phyloP scores from a whole-genome alignment of 129 eudicot genomes.

The Tanacetum coccineum region DNA sequence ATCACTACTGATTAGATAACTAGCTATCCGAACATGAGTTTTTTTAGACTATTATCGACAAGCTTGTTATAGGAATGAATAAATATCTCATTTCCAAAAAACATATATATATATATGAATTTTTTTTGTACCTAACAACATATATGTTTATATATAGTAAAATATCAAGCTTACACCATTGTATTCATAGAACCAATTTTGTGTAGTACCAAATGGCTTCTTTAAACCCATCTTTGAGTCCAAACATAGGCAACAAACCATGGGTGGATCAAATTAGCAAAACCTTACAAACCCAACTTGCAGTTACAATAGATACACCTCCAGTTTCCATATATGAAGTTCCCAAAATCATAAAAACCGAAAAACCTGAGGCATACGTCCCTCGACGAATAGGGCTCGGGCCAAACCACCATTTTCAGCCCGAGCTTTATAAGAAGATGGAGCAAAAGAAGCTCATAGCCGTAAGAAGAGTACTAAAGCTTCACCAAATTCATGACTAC shows the following conservation, averaged over 20 bases:
- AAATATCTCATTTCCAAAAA: too few relatives aligned
- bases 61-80: too few relatives aligned
- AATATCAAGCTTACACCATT: not conserved
- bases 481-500: not conserved
- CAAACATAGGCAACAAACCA: constrained; percentile 12
- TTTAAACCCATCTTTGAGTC: constrained; percentile 12
- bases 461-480: constrained; percentile 12
- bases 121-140: too few relatives aligned
- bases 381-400: constrained; percentile 37
- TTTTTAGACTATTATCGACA: too few relatives aligned
- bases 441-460: constrained; percentile 28
- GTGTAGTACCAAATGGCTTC: constrained; percentile 12
- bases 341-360: constrained; percentile 15
- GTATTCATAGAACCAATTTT: not conserved
- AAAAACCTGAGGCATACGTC: constrained; percentile 26
- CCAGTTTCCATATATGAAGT: constrained; percentile 23
- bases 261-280: constrained; percentile 22
- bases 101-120: too few relatives aligned
- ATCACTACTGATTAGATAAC: too few relatives aligned
- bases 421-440: constrained; percentile 27
- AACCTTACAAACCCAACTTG: constrained; percentile 16
- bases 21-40: too few relatives aligned
- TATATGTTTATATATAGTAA: too few relatives aligned
- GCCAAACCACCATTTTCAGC: constrained; percentile 37
- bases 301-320: constrained; percentile 14